A percentile compares a stretch with the other conserved stretches of the same genome.
Conservation (phyloP, 1,284 basidiomycete species). For the Pascua guehoae region DNA sequence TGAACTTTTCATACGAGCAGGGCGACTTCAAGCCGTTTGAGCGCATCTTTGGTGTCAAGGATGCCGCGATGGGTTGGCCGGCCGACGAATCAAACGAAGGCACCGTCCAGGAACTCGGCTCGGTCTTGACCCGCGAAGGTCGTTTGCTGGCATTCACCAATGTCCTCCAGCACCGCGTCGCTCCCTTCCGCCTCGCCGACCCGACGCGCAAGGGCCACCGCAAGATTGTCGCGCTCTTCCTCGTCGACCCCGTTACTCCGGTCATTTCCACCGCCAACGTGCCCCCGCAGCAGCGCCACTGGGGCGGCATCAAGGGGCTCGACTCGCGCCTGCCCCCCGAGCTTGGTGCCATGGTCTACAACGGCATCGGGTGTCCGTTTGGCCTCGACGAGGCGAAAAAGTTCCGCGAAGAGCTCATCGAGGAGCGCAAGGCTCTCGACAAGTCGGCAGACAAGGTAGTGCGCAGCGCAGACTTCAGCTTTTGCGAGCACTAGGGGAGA, state of each 20-base stretch:
- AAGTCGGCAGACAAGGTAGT: neutral
- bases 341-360: conserved; percentile 7
- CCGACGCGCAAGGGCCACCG: conserved; percentile 11
- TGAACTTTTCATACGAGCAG: conserved; percentile 3
- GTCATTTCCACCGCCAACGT: conserved; percentile 12
- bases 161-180: conserved; percentile 12
- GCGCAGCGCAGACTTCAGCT: neutral
- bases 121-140: neutral
- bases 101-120: neutral
- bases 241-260: conserved; percentile 12
- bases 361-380: conserved; percentile 12
- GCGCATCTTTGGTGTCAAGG: neutral
- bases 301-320: neutral
- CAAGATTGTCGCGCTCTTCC: conserved; percentile 21
- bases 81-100: neutral
- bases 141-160: conserved; percentile 14
- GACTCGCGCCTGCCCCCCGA: conserved; percentile 10
- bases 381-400: conserved; percentile 9
- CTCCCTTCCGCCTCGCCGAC: conserved; percentile 11
- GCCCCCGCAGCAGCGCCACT: conserved; percentile 19
- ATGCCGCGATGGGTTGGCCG: neutral
- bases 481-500: conserved; percentile 16
- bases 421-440: conserved; percentile 13
- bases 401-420: conserved; percentile 17
- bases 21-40: conserved; percentile 8